Evolutionary conservation across 2,329 filamentous ascomycete genomes (phyloP), one percentile per base, ranked within the genome.

Genomic region (Hirsutella minnesotensis): DNA sequence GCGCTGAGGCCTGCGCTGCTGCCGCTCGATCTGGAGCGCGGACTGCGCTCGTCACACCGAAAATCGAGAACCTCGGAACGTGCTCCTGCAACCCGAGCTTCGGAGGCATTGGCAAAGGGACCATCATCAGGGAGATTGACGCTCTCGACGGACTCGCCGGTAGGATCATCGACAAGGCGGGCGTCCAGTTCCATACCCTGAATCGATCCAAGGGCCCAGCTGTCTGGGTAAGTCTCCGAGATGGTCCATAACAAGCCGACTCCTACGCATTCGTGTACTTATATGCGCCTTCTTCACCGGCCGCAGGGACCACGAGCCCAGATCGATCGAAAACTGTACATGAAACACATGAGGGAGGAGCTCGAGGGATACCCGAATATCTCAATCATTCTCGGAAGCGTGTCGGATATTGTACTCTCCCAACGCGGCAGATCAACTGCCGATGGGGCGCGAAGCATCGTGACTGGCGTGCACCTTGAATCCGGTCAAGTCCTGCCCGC

Each of bases 31-130:
- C 85, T 15, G 92, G 92, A 41, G 92, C 90, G 40, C 80, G 81
- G 54, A 96, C 92, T 35, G 90, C 84, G 2, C 75, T 98, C 51
- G 73, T 98, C 39, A 98, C 92, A 1, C 92, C 90, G 2, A 87
- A 84, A 46, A 63, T 86, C 45, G 81, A 89, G 46, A 95, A 95
- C 53, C 79, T 96, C 18, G 90, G 90, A 43, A 86, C 92, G 24
- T 96, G 90, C 66, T 95, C 89, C 30, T 96, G 90, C 67, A 96
- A 96, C 60, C 90, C 90, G 2, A 94, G 87, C 49, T 94, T 98
- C 57, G 92, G 92, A 33, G 92, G 92, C n/a, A 96, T 98, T 53
- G 92, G 92, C 37, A 98, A 98, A 61, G 92, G 92, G 15, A 96
- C 86, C 9, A 95, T 98, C 69, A 70, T 98, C 40, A 81, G 90